Base-by-base conservation (phyloP, 345 rosid species). In the Lepidium didymum region DNA sequence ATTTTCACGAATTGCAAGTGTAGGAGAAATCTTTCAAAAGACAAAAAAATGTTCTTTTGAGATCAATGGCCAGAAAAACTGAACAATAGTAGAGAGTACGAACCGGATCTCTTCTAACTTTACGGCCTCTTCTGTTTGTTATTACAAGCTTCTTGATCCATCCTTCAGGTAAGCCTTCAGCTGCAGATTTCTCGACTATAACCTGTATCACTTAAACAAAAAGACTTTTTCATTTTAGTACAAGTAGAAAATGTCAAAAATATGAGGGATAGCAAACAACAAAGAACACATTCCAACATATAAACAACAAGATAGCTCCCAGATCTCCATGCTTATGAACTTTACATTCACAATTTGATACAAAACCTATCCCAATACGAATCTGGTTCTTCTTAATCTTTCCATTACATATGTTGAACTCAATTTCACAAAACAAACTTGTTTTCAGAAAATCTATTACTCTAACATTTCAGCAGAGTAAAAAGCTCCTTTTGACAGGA, bases 131-230 rank as follows among this genome's bases (percentile, higher is more conserved):
- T 88, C 78, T 89, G 31, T 81, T 79, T 57, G 64, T 19, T 42
- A 87, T 72, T 67, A 66, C 84, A 51, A 86, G 57, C 79, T 92
- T 90, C 84, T 88, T 88, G 75, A 74, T 88, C 98, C 98, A 92
- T 79, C 96, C 96, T 53, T 81, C 56, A 43, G 93, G 96, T 62
- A 90, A 82, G 35, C 96, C 98, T 71, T 92, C 83, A 34, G 93
- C 84, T 21, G 70, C 81, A 69, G 36, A 79, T 83, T 70, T 86
- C 82, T 87, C 89, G 18, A 78, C 47, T 54, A 44, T 73, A 79
- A 84, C 82, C 93, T 88, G 78, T 46, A 78, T 79, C 73, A 76
- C 77, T 75, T 71, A 74, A 64, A 77, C 69, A 71, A 52, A 29
- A 74, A 77, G 76, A 52, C 42, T 25, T 35, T 40, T 19, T 36